phyloP scores from a whole-genome alignment of 441 rosid species.

The Corymbia citriodora region DNA sequence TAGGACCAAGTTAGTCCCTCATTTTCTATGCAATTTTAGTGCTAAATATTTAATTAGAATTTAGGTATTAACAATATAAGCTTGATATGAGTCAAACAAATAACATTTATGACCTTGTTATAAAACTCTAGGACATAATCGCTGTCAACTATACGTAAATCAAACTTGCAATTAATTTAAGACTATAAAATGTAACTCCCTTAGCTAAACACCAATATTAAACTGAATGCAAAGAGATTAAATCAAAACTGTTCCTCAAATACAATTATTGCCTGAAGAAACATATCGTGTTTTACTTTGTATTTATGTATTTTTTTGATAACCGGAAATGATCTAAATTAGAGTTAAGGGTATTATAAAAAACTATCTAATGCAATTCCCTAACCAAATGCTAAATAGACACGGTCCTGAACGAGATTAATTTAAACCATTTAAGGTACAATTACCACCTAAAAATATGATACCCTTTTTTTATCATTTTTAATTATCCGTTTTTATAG shows the following conservation, averaged over 20 bases:
- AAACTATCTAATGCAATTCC: background rate
- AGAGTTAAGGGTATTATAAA: background rate
- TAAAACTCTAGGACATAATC: background rate
- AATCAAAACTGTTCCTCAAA: background rate
- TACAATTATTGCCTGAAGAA: background rate
- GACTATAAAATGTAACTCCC: background rate
- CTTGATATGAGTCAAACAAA: background rate
- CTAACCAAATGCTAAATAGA: background rate
- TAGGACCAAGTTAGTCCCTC: too few relatives aligned
- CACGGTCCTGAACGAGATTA: background rate
- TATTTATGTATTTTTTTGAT: too few relatives aligned
- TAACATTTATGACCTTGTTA: background rate
- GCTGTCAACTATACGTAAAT: background rate
- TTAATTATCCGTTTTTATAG: background rate
- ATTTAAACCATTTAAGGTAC: background rate
- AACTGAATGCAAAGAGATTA: background rate
- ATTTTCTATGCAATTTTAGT: too few relatives aligned
- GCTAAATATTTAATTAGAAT: too few relatives aligned
- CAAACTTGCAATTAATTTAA: background rate
- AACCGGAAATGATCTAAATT: background rate
- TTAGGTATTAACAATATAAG: too few relatives aligned
- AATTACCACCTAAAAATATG: background rate
- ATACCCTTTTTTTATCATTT: background rate
- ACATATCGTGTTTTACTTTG: background rate
- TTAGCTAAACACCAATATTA: background rate